Percentiles rank a stretch among this genome's conserved stretches.
phyloP scores from a whole-genome alignment of 2,329 filamentous ascomycete species.

The Alternaria consortialis region DNA sequence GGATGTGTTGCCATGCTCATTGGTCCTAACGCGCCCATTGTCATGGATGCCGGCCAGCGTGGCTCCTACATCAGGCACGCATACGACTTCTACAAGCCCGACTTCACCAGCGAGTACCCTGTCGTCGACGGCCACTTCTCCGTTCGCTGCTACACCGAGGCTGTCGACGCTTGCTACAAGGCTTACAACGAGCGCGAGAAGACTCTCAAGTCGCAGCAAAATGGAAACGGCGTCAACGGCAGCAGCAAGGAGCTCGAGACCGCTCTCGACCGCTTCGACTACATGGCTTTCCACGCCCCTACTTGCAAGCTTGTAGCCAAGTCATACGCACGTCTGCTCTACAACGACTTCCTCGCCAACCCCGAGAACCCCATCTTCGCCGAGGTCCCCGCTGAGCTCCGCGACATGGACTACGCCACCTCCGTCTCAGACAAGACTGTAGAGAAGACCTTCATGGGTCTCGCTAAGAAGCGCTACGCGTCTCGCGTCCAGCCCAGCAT shows the following conservation, averaged over 20 bases:
- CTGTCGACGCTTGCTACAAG: slow-evolving; percentile 63
- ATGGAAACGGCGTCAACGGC: slow-evolving; percentile 50
- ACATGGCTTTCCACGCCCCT: slow-evolving; percentile 64
- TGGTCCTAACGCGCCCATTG: slow-evolving; percentile 60
- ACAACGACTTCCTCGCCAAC: slow-evolving; percentile 61
- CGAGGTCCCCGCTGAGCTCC: slow-evolving; percentile 60
- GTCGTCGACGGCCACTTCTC: slow-evolving; percentile 64
- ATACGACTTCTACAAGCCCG: slow-evolving; percentile 66
- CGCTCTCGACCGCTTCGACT: slow-evolving; percentile 62
- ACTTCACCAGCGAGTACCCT: slow-evolving; percentile 63
- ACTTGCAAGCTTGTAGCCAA: slow-evolving; percentile 65
- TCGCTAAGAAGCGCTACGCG: slow-evolving; percentile 62
- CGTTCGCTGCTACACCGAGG: slow-evolving; percentile 63
- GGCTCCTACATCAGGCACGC: slow-evolving; percentile 62
- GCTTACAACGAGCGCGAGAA: slow-evolving; percentile 61
- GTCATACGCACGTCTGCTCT: slow-evolving; percentile 62
- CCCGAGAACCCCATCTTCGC: slow-evolving; percentile 59
- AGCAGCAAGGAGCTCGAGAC: slow-evolving; percentile 53
- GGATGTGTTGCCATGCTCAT: slow-evolving; percentile 64
- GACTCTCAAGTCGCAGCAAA: slow-evolving; percentile 56
- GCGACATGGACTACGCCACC: slow-evolving; percentile 56
- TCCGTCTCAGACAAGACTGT: slow-evolving; percentile 62
- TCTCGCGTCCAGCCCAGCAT: slow-evolving; percentile 60
- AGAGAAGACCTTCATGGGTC: slow-evolving; percentile 63
- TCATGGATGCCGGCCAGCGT: slow-evolving; percentile 60